Evolutionary conservation across 2,329 filamentous ascomycete genomes (phyloP).

Genomic region (Sclerotinia trifoliorum): DNA sequence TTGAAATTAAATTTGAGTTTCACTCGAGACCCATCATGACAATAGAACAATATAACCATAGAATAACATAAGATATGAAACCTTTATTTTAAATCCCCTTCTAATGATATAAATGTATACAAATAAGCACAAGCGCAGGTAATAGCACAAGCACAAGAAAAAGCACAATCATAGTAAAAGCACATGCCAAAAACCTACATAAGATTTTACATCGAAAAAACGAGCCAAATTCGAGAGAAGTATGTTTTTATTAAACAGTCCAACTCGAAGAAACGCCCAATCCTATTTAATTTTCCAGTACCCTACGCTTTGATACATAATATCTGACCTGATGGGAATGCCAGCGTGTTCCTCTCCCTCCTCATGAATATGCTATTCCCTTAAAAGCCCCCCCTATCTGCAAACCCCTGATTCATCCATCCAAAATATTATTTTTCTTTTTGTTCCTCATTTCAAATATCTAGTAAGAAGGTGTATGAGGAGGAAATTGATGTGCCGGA

Average conservation of each 20-base stretch:
- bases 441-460: constrained; percentile 18
- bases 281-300: constrained; percentile 4
- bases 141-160: too few relatives aligned
- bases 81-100: too few relatives aligned
- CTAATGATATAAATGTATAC: too few relatives aligned
- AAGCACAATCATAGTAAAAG: too few relatives aligned
- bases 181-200: too few relatives aligned
- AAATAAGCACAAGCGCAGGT: too few relatives aligned
- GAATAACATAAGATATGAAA: too few relatives aligned
- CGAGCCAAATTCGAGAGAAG: too few relatives aligned
- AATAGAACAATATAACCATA: too few relatives aligned
- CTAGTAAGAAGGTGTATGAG: constrained; percentile 21
- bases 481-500: constrained; percentile 21
- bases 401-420: neutral
- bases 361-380: neutral
- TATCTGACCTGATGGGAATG: neutral
- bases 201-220: too few relatives aligned
- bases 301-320: constrained; percentile 3
- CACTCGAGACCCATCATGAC: too few relatives aligned
- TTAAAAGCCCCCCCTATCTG: neutral
- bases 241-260: neutral
- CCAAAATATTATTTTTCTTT: constrained; percentile 12
- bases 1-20: too few relatives aligned
- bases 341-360: neutral
- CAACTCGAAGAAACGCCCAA: neutral